Base-by-base conservation (phyloP, 352 stramenopile genomes). In the Globisporangium camurandrum region DNA sequence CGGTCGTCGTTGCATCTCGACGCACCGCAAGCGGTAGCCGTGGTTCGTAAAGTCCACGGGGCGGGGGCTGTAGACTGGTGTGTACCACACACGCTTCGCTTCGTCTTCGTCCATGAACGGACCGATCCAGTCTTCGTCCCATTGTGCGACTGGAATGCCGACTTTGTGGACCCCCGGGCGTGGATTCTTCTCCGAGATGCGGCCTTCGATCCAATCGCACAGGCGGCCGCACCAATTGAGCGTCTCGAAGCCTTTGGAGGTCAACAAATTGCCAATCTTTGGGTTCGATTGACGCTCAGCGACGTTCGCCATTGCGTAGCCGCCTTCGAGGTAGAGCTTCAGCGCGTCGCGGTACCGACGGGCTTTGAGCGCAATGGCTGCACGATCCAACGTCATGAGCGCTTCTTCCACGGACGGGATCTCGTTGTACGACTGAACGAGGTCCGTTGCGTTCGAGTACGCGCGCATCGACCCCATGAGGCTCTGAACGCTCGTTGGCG, bases 181-280 rank as follows among this genome's bases (percentile, higher is more conserved):
- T 10, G 83, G 78, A 30, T 81, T 75, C 56, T 83, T 81, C 36
- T 89, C 82, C 20, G 84, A 61, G 7, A 85, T 52, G n/a, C 81
- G 83, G 10, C 80, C 80, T 59, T 94, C 83, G 41, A 94, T 89
- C 72, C 75, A 90, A 55, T 92, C 80, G 44, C 78, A 91, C 1
- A 94, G 67, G 5, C 66, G 51, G 4, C 75, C 80, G 41, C 78
- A 89, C 83, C 83, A 94, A 52, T 94, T 88, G 48, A 94, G 70
- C 37, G 75, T 89, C 59, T 94, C 83, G 33, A 91, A 88, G 33
- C 76, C 80, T 61, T 94, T 94, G 56, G 71, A 82, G 1, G 81
- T 86, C 42, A 93, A 67, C 52, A 94, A 49, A 60, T 94, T 94
- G 55, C 75, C 81, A 51, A 94, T 89, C 52, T 92, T 91, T 26